phyloP scores from a whole-genome alignment of 768 basidiomycete species.

The Pulveroboletus frians region DNA sequence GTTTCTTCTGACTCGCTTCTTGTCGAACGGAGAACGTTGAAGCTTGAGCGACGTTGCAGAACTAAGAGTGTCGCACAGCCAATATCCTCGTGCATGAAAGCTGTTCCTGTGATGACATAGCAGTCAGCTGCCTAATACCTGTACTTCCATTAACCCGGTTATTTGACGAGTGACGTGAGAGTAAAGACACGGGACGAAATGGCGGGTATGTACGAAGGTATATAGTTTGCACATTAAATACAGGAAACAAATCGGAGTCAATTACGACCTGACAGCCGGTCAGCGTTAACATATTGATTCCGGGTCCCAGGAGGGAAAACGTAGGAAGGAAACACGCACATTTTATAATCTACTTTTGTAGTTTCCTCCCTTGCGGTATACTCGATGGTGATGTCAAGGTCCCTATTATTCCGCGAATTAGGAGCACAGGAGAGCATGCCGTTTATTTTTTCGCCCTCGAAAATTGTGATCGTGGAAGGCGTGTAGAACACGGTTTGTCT shows the following conservation, averaged over 20 bases:
- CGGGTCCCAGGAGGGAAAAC: constrained; percentile 8
- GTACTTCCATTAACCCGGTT: constrained; percentile 10
- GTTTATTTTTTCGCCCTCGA: constrained; percentile 63
- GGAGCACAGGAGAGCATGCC: constrained; percentile 79
- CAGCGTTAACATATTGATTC: constrained; percentile 39
- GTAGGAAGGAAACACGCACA: constrained; percentile 55
- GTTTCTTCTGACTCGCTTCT: neutral
- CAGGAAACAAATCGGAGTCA: neutral
- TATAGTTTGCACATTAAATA: constrained; percentile 11
- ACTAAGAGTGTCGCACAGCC: neutral
- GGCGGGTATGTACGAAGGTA: constrained; percentile 7
- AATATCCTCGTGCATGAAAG: neutral
- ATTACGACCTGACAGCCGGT: constrained; percentile 75
- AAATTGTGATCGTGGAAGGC: constrained; percentile 64
- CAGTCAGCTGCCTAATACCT: constrained; percentile 25
- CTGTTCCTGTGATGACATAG: neutral
- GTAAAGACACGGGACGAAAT: neutral
- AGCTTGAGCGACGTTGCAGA: neutral
- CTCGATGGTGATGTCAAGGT: constrained; percentile 83
- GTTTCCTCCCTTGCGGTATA: constrained; percentile 47
- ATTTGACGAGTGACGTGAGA: neutral
- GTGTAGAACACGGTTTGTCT: constrained; percentile 99
- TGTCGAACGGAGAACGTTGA: neutral
- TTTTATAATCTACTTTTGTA: constrained; percentile 64
- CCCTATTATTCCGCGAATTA: constrained; percentile 89